phyloP scores from a whole-genome alignment of 192 early-diverging fungal genomes.

The Podila verticillata region DNA sequence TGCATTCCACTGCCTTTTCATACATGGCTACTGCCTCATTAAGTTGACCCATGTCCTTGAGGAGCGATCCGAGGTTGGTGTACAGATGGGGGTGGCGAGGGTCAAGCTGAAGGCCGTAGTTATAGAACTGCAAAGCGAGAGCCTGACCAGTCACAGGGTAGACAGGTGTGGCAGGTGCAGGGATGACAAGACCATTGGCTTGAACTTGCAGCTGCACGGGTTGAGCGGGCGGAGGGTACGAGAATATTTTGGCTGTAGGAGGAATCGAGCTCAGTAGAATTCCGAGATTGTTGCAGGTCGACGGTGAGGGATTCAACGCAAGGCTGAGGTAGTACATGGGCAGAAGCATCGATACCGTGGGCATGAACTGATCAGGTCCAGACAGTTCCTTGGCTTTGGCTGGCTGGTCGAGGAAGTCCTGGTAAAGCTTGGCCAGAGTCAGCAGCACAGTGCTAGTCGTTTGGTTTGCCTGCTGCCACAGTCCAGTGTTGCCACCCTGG shows the following conservation, averaged over 20 bases:
- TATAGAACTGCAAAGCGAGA: constrained; percentile 87
- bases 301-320: constrained; percentile 81
- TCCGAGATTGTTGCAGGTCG: constrained; percentile 92
- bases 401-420: constrained; percentile 72
- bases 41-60: constrained; percentile 91
- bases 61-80: constrained; percentile 92
- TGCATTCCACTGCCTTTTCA: constrained; percentile 85
- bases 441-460: constrained; percentile 79
- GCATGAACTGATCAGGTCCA: constrained; percentile 56
- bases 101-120: constrained; percentile 85
- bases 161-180: constrained; percentile 19
- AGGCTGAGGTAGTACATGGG: constrained; percentile 88
- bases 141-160: constrained; percentile 73
- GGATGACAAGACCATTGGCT: constrained; percentile 38
- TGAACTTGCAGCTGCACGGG: constrained; percentile 40
- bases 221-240: constrained; percentile 46
- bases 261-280: constrained; percentile 80
- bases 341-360: constrained; percentile 72
- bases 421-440: constrained; percentile 89
- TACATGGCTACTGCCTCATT: constrained; percentile 89
- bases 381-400: constrained; percentile 49
- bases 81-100: constrained; percentile 87
- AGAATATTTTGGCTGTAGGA: constrained; percentile 58
- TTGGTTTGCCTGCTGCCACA: constrained; percentile 64
- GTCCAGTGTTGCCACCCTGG: constrained; percentile 43